Conservation (phyloP, 108 stramenopile genomes). For the Cyclostephanos tholiformis region DNA sequence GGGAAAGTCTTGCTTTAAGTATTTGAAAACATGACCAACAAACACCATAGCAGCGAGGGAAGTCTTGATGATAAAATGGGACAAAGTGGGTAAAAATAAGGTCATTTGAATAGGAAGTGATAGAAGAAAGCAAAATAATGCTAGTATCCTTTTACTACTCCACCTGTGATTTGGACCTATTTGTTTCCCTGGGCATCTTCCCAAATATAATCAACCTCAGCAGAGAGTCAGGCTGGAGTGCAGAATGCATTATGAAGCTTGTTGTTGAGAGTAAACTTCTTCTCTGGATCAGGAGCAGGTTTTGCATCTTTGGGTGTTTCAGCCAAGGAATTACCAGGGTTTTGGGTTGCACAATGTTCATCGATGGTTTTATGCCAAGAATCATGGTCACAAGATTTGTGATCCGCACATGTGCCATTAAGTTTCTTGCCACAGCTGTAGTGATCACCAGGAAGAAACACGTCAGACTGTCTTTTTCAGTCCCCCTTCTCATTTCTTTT, state of each 20-base stretch:
- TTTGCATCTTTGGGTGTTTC: background rate
- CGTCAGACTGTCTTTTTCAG: too few relatives aligned
- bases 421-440: background rate
- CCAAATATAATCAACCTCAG: too few relatives aligned
- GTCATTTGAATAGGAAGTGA: background rate
- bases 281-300: background rate
- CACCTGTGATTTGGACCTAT: constrained; percentile 4
- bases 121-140: background rate
- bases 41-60: too few relatives aligned
- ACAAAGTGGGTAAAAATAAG: background rate
- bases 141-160: background rate
- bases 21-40: too few relatives aligned
- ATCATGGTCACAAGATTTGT: background rate
- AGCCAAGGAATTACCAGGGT: background rate
- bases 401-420: background rate
- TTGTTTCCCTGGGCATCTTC: too few relatives aligned
- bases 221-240: too few relatives aligned
- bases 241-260: background rate
- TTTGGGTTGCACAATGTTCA: background rate
- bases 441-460: too few relatives aligned
- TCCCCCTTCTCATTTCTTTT: too few relatives aligned
- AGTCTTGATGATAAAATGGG: background rate
- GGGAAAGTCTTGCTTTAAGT: background rate
- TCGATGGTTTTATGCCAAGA: background rate
- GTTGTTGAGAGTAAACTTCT: background rate